A percentile compares a stretch with the other conserved stretches of the same genome.
phyloP scores from a whole-genome alignment of 257 asterid genomes.

The Gentiana dahurica region DNA sequence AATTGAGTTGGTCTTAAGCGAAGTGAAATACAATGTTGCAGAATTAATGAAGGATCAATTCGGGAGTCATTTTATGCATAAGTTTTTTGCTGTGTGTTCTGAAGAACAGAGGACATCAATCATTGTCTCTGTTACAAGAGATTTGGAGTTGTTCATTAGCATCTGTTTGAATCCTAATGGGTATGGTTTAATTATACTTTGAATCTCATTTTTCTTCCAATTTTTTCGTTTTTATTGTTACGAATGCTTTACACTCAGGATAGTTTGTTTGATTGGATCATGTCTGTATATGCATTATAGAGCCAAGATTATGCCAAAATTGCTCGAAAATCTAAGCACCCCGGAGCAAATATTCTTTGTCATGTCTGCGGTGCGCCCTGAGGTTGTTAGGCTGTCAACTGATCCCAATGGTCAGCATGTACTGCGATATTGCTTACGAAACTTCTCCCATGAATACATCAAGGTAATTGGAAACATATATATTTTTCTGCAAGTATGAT shows the following conservation, averaged over 20 bases:
- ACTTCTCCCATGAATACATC: slow-evolving; percentile 43
- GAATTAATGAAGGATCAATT: slow-evolving; percentile 46
- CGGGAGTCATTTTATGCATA: slow-evolving; percentile 47
- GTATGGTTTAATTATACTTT: slow-evolving; percentile 21
- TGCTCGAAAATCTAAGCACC: slow-evolving; percentile 45
- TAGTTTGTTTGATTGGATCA: neutral
- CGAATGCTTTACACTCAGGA: neutral
- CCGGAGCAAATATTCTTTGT: slow-evolving; percentile 45
- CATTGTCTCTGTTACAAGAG: slow-evolving; percentile 27
- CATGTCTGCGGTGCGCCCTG: slow-evolving; percentile 27
- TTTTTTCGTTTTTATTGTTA: neutral
- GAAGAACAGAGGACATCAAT: slow-evolving; percentile 61
- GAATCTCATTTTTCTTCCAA: neutral
- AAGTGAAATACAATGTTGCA: slow-evolving; percentile 17
- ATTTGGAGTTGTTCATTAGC: slow-evolving; percentile 24
- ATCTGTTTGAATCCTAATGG: slow-evolving; percentile 46
- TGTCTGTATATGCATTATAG: slow-evolving; percentile 22
- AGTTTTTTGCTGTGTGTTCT: slow-evolving; percentile 40
- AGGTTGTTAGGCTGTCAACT: slow-evolving; percentile 37
- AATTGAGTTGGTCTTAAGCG: slow-evolving; percentile 31
- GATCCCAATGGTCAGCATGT: slow-evolving; percentile 70
- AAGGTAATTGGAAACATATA: slow-evolving; percentile 27
- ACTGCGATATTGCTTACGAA: slow-evolving; percentile 33
- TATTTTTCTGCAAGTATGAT: neutral
- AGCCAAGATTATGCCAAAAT: slow-evolving; percentile 35